Evolutionary conservation across 371 early-diverging fungal genomes (phyloP).

Genomic region (Mucor velutinosus): DNA sequence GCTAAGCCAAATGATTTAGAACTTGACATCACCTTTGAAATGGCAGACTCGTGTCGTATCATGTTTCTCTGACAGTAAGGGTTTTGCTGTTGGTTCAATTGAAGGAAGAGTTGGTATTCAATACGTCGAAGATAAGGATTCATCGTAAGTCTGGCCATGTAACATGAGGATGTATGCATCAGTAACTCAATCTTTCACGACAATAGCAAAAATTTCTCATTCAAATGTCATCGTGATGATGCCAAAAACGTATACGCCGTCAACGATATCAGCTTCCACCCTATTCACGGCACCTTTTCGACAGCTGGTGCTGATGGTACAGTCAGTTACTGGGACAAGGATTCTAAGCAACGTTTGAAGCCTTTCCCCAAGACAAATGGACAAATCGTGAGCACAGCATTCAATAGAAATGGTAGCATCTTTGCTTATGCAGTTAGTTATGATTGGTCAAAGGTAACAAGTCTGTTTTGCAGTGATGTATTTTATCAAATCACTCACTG

Average conservation of each 20-base stretch:
- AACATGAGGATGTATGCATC: neutral
- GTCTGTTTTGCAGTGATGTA: neutral
- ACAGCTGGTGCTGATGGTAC: conserved; percentile 94
- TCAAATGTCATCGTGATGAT: conserved; percentile 93
- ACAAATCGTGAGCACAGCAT: conserved; percentile 80
- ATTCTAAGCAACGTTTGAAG: conserved; percentile 86
- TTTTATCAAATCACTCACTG: neutral
- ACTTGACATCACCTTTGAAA: conserved; percentile 80
- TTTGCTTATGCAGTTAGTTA: conserved; percentile 95
- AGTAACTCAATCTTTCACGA: neutral
- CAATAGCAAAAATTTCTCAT: conserved; percentile 80
- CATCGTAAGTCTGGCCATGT: conserved; percentile 50
- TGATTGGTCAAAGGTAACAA: conserved; percentile 94
- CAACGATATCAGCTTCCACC: conserved; percentile 87
- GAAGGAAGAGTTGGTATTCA: conserved; percentile 95
- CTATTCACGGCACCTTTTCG: conserved; percentile 85
- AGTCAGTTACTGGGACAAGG: conserved; percentile 95
- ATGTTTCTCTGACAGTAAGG: conserved; percentile 77
- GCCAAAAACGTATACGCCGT: conserved; percentile 76
- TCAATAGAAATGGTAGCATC: conserved; percentile 86
- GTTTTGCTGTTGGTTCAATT: conserved; percentile 89
- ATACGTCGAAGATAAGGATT: conserved; percentile 83
- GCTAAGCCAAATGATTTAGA: conserved; percentile 14
- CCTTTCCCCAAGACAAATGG: conserved; percentile 57
- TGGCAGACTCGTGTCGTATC: conserved; percentile 85